Base-by-base conservation (phyloP, 305 asterid genomes). In the Solanum aculeatissimum region DNA sequence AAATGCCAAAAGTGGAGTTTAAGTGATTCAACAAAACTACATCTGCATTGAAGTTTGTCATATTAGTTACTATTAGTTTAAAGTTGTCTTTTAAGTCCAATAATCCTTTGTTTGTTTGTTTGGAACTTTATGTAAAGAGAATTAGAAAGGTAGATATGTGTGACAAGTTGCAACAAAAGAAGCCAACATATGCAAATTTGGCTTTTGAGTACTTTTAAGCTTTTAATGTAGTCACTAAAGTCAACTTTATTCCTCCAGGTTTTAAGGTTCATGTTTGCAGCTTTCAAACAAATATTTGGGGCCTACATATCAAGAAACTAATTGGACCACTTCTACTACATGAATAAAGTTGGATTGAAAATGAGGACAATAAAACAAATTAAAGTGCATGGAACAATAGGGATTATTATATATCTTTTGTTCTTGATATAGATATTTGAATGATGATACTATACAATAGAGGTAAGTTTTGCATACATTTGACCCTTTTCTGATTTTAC, bases 91-190 rank as follows among this genome's bases (percentile, higher is more conserved):
- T 40, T n/a, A 25, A 70, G 79, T 70, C 21, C 38, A 49, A 77
- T 77, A 77, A 49, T 65, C 29, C 49, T 66, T 3, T 19, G 35
- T 10, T 82, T 63, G 25, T 4, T 43, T 65, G 18, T 42, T 62
- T 62, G n/a, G 62, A 74, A 70, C 38, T 70, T 77, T 51, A 32
- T 88, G 86, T 85, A 84, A 83, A 88, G 87, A 86, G 49, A 85
- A 66, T 66, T 66, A 32, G 69, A 40, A 80, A 69, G 82, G 70
- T 86, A 43, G 69, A 25, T 86, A 47, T 63, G 63, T 79, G 82
- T 60, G 66, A 83, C 80, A 49, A 85, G 35, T 87, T 75, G 82
- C 40, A 75, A 81, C 55, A 54, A 75, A 81, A 60, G 78, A 81
- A 84, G 83, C 84, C 79, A 85, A 70, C 54, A 27, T 79, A 72